Conservation (phyloP, 2,329 filamentous ascomycete genomes). For the Alternaria burnsii region DNA sequence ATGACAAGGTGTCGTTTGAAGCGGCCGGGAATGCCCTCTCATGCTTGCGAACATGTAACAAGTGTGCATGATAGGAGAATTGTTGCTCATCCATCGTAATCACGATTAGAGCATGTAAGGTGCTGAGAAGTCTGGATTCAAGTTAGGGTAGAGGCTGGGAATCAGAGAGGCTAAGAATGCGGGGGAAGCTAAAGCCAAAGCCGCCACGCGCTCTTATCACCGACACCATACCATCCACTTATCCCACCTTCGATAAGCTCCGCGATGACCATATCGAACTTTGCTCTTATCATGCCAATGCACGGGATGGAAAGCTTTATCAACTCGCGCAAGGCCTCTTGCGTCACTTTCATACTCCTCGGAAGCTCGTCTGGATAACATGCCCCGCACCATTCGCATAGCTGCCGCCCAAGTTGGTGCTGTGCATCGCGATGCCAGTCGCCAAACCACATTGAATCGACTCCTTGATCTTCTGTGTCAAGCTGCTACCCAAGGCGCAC, state of each 20-base stretch:
- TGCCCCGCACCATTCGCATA: slow-evolving; percentile 54
- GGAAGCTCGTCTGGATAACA: slow-evolving; percentile 13
- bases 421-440: slow-evolving; percentile 52
- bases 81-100: neutral
- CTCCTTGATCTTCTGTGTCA: slow-evolving; percentile 59
- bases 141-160: neutral
- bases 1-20: neutral
- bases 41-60: neutral
- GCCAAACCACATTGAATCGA: slow-evolving; percentile 54
- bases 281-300: neutral
- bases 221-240: neutral
- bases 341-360: neutral
- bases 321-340: neutral
- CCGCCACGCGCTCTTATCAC: neutral
- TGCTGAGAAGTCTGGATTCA: neutral
- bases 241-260: neutral
- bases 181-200: no score
- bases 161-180: neutral
- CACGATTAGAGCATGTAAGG: neutral
- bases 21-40: neutral
- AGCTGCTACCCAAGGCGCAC: slow-evolving; percentile 55
- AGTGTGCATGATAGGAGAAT: neutral
- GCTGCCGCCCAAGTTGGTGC: slow-evolving; percentile 64
- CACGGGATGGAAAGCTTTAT: no score
- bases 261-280: no score